phyloP scores from a whole-genome alignment of 2,329 filamentous ascomycete species.

The Beauveria medogensis region DNA sequence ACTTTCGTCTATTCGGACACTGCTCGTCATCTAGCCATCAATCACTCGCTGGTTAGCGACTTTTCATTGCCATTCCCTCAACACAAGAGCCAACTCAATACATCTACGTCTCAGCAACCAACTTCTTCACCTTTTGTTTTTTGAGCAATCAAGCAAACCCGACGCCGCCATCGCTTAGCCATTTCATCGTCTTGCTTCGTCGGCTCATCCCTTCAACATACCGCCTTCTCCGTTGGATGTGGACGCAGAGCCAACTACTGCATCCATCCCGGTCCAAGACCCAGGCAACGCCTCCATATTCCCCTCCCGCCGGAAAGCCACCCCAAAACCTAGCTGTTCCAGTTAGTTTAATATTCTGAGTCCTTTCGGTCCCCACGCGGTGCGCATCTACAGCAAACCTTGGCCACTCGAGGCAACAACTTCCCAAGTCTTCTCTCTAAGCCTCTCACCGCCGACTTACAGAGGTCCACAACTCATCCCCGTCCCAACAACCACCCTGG shows the following conservation, averaged over 20 bases:
- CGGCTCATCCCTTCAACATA: neutral
- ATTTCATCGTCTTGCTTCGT: neutral
- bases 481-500: constrained; percentile 7
- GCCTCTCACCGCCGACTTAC: constrained; percentile 8
- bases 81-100: no score
- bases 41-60: neutral
- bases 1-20: neutral
- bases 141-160: neutral
- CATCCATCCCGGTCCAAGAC: neutral
- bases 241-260: neutral
- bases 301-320: neutral
- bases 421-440: neutral
- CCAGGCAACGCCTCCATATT: neutral
- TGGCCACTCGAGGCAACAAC: constrained; percentile 3
- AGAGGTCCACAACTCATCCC: constrained; percentile 6
- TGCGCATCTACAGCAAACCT: constrained; percentile 7
- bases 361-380: neutral
- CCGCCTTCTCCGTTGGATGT: neutral
- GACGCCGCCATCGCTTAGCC: neutral
- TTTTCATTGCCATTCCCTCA: neutral
- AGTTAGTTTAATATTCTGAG: neutral
- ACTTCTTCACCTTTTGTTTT: neutral
- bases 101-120: no score
- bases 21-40: neutral
- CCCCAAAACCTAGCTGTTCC: neutral